Conservation (phyloP, 352 stramenopile genomes). For the Pythium monospermum region DNA sequence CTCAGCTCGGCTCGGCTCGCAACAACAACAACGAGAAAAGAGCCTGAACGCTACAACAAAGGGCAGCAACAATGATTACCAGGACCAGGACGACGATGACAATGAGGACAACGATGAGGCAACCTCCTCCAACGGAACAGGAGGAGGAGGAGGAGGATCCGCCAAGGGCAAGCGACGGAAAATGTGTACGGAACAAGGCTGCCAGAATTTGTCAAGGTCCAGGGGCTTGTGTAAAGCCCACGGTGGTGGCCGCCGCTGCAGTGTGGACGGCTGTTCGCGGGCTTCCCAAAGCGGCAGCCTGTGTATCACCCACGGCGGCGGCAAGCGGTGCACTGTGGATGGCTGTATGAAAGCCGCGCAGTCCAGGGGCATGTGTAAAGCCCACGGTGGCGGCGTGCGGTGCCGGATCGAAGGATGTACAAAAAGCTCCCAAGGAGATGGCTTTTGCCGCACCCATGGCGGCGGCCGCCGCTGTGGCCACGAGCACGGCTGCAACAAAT, state of each 20-base stretch:
- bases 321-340: slow-evolving; percentile 79
- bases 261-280: slow-evolving; percentile 70
- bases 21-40: not conserved
- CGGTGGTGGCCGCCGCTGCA: slow-evolving; percentile 68
- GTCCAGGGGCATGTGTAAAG: slow-evolving; percentile 81
- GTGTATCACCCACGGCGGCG: slow-evolving; percentile 79
- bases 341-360: slow-evolving; percentile 76
- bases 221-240: slow-evolving; percentile 77
- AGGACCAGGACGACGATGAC: slow-evolving; percentile 15
- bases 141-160: slow-evolving; percentile 12
- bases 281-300: slow-evolving; percentile 76
- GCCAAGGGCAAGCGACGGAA: slow-evolving; percentile 69
- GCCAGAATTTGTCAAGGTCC: slow-evolving; percentile 71
- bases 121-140: no score
- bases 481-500: slow-evolving; percentile 67
- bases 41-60: not conserved
- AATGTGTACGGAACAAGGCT: slow-evolving; percentile 75
- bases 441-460: slow-evolving; percentile 78
- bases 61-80: not conserved
- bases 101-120: slow-evolving; percentile 22
- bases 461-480: slow-evolving; percentile 69
- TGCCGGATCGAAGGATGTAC: slow-evolving; percentile 77
- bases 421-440: slow-evolving; percentile 79
- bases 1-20: slow-evolving; percentile 2
- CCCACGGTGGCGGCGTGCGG: slow-evolving; percentile 73